These are phyloP conservation scores for Raphanus hybrid DNA, from an alignment of 441 rosid genomes.

Conservation along the genomic window DNA sequence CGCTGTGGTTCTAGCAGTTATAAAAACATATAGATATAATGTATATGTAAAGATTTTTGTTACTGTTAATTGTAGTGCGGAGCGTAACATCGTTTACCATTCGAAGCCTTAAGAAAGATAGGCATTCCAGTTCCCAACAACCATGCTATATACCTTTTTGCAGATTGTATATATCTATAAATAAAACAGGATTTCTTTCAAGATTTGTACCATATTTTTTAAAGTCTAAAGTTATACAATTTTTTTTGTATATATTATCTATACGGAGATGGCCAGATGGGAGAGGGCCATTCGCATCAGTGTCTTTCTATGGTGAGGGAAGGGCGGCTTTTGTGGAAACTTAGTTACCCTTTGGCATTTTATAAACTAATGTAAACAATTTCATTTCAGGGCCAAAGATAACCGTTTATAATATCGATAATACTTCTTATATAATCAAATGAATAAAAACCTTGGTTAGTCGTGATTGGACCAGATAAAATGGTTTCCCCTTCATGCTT, in stretches of 20 bases:
- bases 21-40: no score
- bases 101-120: not conserved
- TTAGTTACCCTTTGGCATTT: constrained; percentile 30
- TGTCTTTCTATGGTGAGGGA: constrained; percentile 43
- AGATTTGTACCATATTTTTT: constrained; percentile 14
- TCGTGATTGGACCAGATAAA: constrained; percentile 11
- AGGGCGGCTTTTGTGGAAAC: constrained; percentile 35
- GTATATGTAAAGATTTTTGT: no score
- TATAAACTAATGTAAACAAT: not conserved
- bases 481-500: constrained; percentile 4
- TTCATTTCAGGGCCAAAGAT: not conserved
- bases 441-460: not conserved
- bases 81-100: no score
- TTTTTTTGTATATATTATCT: constrained; percentile 32
- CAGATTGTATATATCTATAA: not conserved
- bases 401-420: constrained; percentile 1
- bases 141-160: constrained; percentile 12
- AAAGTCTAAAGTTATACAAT: not conserved
- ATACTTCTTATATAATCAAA: not conserved
- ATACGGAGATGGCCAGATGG: constrained; percentile 30
- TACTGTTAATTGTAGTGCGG: no score
- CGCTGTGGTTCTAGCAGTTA: no score
- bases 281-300: constrained; percentile 32
- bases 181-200: constrained; percentile 15
- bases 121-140: constrained; percentile 28